Conservation (phyloP, 495 filamentous ascomycete species). For the Entonaema liquescens region DNA sequence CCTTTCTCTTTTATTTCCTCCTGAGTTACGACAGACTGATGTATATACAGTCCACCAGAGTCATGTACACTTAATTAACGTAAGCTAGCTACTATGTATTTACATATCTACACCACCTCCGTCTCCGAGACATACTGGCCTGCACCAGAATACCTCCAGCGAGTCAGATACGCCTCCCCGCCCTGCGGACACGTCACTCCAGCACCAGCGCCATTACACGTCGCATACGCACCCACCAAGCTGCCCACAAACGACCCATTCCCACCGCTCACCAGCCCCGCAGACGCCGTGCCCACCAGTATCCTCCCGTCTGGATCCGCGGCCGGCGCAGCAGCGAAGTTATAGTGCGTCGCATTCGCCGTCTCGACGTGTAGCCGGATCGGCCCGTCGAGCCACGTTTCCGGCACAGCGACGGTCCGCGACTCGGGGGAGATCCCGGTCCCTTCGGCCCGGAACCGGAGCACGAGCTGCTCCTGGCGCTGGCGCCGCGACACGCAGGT, state of each 20-base stretch:
- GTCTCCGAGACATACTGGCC: slow-evolving; percentile 46
- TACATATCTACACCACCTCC: slow-evolving; percentile 29
- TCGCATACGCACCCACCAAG: slow-evolving; percentile 55
- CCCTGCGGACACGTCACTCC: slow-evolving; percentile 39
- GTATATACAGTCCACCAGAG: no score
- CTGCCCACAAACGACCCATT: slow-evolving; percentile 50
- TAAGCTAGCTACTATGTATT: no score
- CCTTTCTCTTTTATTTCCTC: no score
- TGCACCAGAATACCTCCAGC: slow-evolving; percentile 50
- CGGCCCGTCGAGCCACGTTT: slow-evolving; percentile 36
- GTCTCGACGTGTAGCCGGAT: slow-evolving; percentile 48
- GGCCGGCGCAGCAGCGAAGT: slow-evolving; percentile 44
- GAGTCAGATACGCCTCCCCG: slow-evolving; percentile 47
- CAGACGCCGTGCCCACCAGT: slow-evolving; percentile 46
- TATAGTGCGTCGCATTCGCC: slow-evolving; percentile 51
- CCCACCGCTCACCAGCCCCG: slow-evolving; percentile 48
- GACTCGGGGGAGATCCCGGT: slow-evolving; percentile 14
- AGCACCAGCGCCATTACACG: slow-evolving; percentile 52
- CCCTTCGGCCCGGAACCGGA: slow-evolving; percentile 46
- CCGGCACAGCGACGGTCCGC: slow-evolving; percentile 18
- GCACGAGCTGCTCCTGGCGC: slow-evolving; percentile 27
- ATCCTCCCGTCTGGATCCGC: slow-evolving; percentile 15
- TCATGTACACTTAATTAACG: no score
- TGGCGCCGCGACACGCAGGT: neutral
- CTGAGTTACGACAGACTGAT: no score